Evolutionary conservation across 208 protist species (phyloP), one percentile per base, ranked within the genome.

Genomic region (Vickermania ingenoplastis): DNA sequence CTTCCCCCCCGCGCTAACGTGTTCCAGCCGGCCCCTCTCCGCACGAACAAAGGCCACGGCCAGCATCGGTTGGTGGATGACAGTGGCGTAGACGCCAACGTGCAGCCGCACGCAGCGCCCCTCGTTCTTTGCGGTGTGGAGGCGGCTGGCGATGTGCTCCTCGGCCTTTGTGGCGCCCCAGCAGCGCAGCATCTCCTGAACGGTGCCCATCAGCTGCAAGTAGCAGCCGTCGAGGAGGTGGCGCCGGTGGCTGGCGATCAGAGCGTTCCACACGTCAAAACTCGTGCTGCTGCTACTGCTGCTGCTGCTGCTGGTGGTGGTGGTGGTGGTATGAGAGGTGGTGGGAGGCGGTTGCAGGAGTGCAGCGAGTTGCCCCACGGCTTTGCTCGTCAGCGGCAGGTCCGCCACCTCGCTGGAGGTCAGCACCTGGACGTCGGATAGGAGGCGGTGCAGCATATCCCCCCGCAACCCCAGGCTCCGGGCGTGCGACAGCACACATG

Each of bases 61-160:
- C 13, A 84, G 41, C 26, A 66, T 48, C 0, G 26, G 50, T 36
- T 81, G 57, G 0, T 88, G 75, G 0, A 89, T 2, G 2, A 92
- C 62, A 0, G 75, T 86, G 48, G 75, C 61, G 58, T 77, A 75
- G 5, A 87, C 73, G 1, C 86, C 86, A 22, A 79, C 73, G 31
- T 77, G 81, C 13, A 92, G 57, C 2, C 78, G 79, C 17, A 90
- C 73, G 11, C 73, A 56, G 7, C n/a, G 24, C 4, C 71, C 54
- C 2, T 56, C 41, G 17, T 60, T 49, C 21, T 73, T 58, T 5
- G 79, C 75, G 0, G 28, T 54, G 48, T 64, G 41, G 55, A 83
- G 57, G 24, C 54, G 22, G 25, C 21, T 45, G 21, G 74, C 76
- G 23, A 88, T 53, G 31, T 41, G 50, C 27, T 25, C 57, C 63